Conservation (phyloP, 371 early-diverging fungal species). For the Mucor ambiguus region DNA sequence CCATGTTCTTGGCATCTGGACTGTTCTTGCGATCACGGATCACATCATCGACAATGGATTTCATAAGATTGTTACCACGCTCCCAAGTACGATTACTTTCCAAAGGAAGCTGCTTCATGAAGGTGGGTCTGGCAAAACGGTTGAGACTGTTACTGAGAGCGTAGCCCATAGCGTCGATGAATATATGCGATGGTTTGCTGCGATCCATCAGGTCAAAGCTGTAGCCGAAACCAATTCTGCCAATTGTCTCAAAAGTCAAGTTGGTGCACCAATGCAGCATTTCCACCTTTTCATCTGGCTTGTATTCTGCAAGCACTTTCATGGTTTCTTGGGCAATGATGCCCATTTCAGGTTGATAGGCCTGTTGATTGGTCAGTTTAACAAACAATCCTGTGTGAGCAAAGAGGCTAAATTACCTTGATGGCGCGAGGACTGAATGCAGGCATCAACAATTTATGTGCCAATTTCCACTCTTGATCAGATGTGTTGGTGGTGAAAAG, state of each 20-base stretch:
- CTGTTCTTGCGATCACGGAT: constrained; percentile 33
- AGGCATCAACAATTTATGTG: constrained; percentile 54
- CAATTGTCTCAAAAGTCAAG: constrained; percentile 55
- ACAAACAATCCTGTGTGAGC: not conserved
- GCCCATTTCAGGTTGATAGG: constrained; percentile 48
- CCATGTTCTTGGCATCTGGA: constrained; percentile 30
- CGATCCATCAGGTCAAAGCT: constrained; percentile 48
- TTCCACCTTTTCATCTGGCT: constrained; percentile 37
- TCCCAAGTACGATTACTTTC: constrained; percentile 36
- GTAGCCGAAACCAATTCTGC: constrained; percentile 58
- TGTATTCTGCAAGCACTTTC: constrained; percentile 34
- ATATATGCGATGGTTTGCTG: constrained; percentile 40
- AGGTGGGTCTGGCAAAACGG: constrained; percentile 27
- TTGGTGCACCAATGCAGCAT: constrained; percentile 57
- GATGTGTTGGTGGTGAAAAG: constrained; percentile 46
- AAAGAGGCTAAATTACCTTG: constrained; percentile 17
- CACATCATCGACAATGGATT: constrained; percentile 41
- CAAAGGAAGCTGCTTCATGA: constrained; percentile 49
- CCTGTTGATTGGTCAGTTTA: constrained; percentile 18
- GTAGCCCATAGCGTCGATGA: constrained; percentile 54
- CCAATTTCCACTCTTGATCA: constrained; percentile 48
- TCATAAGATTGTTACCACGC: constrained; percentile 34
- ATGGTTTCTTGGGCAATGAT: constrained; percentile 32
- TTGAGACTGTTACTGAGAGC: constrained; percentile 21
- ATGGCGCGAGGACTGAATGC: constrained; percentile 46